Conservation (phyloP, 352 stramenopile species). For the Phytophthora podocarpi region DNA sequence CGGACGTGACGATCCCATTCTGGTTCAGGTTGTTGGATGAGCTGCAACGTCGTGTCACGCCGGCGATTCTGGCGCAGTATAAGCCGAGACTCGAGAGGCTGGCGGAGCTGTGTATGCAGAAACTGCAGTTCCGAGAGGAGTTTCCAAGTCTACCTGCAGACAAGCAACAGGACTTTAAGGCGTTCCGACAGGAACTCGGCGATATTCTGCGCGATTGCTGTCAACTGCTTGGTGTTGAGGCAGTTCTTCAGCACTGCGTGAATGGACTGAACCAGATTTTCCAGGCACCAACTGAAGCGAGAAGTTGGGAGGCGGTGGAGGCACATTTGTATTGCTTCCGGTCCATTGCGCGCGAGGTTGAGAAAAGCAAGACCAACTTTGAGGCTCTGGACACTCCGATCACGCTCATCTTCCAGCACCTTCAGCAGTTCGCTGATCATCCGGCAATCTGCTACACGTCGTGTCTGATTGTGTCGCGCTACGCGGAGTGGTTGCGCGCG, state of each 20-base stretch:
- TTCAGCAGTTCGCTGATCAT: slow-evolving; percentile 75
- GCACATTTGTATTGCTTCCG: slow-evolving; percentile 85
- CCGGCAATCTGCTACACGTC: slow-evolving; percentile 87
- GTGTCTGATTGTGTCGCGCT: slow-evolving; percentile 86
- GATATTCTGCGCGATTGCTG: slow-evolving; percentile 86
- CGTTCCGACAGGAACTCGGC: slow-evolving; percentile 76
- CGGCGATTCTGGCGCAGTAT: slow-evolving; percentile 47
- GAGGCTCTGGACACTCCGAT: slow-evolving; percentile 46
- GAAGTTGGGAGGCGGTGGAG: slow-evolving; percentile 79
- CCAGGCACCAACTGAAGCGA: slow-evolving; percentile 45
- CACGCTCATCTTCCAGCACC: slow-evolving; percentile 77
- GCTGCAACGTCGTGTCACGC: slow-evolving; percentile 32
- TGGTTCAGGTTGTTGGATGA: slow-evolving; percentile 76
- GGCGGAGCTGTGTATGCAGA: slow-evolving; percentile 78
- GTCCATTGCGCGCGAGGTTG: slow-evolving; percentile 84
- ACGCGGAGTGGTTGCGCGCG: slow-evolving; percentile 69
- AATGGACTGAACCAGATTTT: slow-evolving; percentile 75
- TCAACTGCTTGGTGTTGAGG: slow-evolving; percentile 69
- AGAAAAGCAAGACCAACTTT: slow-evolving; percentile 37
- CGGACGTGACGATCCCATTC: slow-evolving; percentile 86
- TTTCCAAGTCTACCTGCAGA: slow-evolving; percentile 68
- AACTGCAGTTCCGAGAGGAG: slow-evolving; percentile 75
- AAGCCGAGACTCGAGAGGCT: slow-evolving; percentile 59
- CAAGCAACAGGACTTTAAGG: slow-evolving; percentile 86
- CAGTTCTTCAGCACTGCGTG: slow-evolving; percentile 80